These are phyloP conservation scores for Brassica balearica DNA, from an alignment of 441 rosid genomes.

Conservation along the genomic window DNA sequence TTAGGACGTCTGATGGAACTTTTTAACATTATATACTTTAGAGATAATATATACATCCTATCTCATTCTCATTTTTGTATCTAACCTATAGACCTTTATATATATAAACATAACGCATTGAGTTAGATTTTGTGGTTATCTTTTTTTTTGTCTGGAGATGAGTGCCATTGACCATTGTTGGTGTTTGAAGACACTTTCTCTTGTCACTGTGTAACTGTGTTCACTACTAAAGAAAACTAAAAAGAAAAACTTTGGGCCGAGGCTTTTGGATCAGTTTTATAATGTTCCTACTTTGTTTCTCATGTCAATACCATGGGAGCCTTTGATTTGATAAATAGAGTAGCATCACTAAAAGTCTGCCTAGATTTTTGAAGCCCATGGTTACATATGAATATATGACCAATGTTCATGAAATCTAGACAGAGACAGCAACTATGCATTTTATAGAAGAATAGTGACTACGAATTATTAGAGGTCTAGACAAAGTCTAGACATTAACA, in stretches of 20 bases:
- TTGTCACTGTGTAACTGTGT: neutral
- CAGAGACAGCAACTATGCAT: too few species aligned
- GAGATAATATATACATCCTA: constrained; percentile 16
- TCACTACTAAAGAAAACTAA: neutral
- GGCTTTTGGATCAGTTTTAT: neutral
- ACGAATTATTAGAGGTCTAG: too few species aligned
- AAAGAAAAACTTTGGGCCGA: neutral
- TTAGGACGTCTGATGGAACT: constrained; percentile 16
- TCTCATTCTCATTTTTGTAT: constrained; percentile 40
- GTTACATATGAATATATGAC: neutral
- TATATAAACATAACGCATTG: constrained; percentile 10
- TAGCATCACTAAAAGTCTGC: neutral
- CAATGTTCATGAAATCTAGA: neutral
- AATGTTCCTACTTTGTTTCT: neutral
- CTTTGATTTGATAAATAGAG: neutral
- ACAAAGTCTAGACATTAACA: neutral
- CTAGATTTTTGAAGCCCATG: neutral
- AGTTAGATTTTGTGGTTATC: neutral
- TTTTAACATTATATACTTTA: constrained; percentile 20
- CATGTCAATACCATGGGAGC: neutral
- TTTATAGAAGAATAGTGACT: too few species aligned
- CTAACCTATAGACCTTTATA: constrained; percentile 22
- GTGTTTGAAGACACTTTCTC: constrained; percentile 4
- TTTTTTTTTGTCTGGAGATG: neutral
- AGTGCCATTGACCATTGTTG: constrained; percentile 5